Conservation (phyloP, 805 yeast species). For the Priceomyces haplophilus region DNA sequence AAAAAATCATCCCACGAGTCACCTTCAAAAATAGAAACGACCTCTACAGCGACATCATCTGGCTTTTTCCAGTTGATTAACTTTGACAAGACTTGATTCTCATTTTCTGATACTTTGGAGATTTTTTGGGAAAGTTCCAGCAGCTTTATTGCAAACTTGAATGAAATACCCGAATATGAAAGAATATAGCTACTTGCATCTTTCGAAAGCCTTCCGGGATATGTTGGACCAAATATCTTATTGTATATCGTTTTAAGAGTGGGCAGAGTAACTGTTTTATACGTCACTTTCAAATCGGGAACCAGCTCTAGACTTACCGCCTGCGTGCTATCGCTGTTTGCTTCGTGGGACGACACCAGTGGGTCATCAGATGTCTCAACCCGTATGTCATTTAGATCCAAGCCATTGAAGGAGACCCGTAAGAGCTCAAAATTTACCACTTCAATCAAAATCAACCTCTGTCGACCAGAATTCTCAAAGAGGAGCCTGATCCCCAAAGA, state of each 20-base stretch:
- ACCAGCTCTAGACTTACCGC: background rate
- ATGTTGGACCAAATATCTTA: constrained; percentile 60
- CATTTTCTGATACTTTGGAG: constrained; percentile 13
- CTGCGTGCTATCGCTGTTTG: background rate
- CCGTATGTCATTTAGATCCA: constrained; percentile 25
- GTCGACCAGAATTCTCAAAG: constrained; percentile 24
- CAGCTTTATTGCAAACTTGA: constrained; percentile 38
- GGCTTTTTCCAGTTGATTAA: constrained; percentile 32
- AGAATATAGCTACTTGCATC: constrained; percentile 36
- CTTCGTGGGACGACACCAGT: background rate
- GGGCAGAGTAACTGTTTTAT: constrained; percentile 5
- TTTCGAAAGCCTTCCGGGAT: constrained; percentile 44
- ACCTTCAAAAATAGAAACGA: constrained; percentile 41
- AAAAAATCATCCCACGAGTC: constrained; percentile 30
- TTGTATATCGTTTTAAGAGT: constrained; percentile 48
- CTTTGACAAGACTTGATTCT: constrained; percentile 23
- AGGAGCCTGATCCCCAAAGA: constrained; percentile 24
- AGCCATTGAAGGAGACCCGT: constrained; percentile 30
- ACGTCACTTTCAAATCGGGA: background rate
- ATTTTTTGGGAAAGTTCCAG: constrained; percentile 14
- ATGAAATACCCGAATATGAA: constrained; percentile 56
- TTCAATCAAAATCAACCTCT: constrained; percentile 29
- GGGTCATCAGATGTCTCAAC: background rate
- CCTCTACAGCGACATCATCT: constrained; percentile 33
- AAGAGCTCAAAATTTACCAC: constrained; percentile 19